Evolutionary conservation across 192 early-diverging fungal genomes (phyloP), one percentile per base, ranked within the genome.

Genomic region (Coemansia sp.): DNA sequence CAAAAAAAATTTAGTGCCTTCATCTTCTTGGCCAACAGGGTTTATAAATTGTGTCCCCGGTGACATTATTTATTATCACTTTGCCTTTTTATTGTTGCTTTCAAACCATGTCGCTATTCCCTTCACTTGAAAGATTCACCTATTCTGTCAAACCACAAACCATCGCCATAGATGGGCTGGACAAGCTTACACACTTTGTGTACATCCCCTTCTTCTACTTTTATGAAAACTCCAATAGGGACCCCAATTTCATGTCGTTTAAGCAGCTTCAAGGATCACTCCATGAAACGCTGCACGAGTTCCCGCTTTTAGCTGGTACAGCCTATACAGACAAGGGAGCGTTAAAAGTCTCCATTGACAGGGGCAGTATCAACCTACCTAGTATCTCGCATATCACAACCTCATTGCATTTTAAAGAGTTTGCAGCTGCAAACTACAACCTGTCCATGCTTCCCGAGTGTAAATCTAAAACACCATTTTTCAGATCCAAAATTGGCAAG

Each of bases 351-450:
- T 28, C 26, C 5, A 31, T 59, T 0, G 57, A 59, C n/a, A 40
- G 17, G 28, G 40, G 43, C 16, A 42, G 43, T 32, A 16, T 59
- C 28, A 59, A 59, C 16, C 6, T 51, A 6, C 57, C 57, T 16
- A 40, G 42, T 1, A 17, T 40, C 16, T 7, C 14, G 11, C 46
- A 58, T 12, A 23, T 26, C 15, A 11, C 48, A 6, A 28, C 20
- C 12, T 18, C 16, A 17, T 6, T 43, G n/a, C 57, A 59, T 18
- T 59, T 51, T 32, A 30, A 31, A 18, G 40, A 51, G 16, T 28
- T 51, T 5, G 26, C 26, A 17, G 39, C 18, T 6, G 14, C 37
- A 15, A 30, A 42, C 12, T 59, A 43, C 31, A 20, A 31, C n/a
- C 16, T 31, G 30, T 10, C 16, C 0, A 15, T 10, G n/a, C 32